A percentile compares a stretch with the other conserved stretches of the same genome.
These are phyloP conservation scores for Sonneratia alba DNA, from an alignment of 345 rosid genomes.

Conservation along the genomic window DNA sequence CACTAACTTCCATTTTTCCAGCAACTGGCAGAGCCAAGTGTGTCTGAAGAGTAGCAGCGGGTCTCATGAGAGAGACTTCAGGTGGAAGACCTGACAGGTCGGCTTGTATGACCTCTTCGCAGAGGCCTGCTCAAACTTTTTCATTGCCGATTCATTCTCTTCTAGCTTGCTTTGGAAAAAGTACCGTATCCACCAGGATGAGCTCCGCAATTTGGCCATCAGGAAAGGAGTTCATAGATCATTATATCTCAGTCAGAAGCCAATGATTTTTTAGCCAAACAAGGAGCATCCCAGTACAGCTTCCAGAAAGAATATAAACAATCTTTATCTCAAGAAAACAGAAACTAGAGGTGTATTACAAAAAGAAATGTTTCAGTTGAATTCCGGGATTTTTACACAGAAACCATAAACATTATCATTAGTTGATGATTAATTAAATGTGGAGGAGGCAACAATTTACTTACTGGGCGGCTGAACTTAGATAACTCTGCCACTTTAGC, in stretches of 20 bases:
- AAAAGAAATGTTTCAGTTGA: neutral
- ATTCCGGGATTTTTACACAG: too few relatives aligned
- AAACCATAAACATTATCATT: neutral
- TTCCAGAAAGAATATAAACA: neutral
- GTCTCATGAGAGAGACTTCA: constrained; percentile 39
- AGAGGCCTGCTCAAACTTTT: constrained; percentile 75
- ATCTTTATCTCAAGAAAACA: neutral
- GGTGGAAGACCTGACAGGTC: constrained; percentile 81
- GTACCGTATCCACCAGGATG: constrained; percentile 80
- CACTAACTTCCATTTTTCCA: neutral
- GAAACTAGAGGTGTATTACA: neutral
- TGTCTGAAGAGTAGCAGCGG: neutral
- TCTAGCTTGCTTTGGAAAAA: constrained; percentile 52
- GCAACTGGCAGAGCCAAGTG: neutral
- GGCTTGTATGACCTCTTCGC: constrained; percentile 52
- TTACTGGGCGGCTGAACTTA: constrained; percentile 68
- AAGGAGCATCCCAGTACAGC: neutral
- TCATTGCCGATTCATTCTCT: constrained; percentile 53
- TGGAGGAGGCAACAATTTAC: constrained; percentile 12
- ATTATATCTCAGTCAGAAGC: neutral
- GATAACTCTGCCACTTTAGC: constrained; percentile 53
- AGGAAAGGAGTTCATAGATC: neutral
- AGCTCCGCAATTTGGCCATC: constrained; percentile 82
- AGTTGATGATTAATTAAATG: neutral
- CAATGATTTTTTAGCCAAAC: neutral